phyloP scores from a whole-genome alignment of 2,329 filamentous ascomycete genomes.

The Alternaria infectoria region DNA sequence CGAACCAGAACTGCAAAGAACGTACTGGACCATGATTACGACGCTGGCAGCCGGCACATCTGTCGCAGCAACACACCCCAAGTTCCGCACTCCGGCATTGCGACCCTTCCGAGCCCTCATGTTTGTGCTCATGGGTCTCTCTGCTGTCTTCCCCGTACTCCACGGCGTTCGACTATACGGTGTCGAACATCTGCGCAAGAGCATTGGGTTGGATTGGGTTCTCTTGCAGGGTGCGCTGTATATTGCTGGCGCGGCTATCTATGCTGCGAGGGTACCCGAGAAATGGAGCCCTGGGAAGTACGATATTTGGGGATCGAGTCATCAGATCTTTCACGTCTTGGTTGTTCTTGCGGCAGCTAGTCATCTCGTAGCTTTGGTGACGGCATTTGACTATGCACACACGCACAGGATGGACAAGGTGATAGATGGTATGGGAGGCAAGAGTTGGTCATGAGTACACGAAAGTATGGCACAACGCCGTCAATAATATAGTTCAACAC shows the following conservation, averaged over 20 bases:
- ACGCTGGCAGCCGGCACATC: slow-evolving; percentile 78
- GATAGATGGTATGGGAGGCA: slow-evolving; percentile 1
- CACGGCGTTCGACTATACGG: slow-evolving; percentile 77
- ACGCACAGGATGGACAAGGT: slow-evolving; percentile 41
- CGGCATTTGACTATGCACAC: slow-evolving; percentile 87
- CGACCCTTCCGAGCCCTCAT: slow-evolving; percentile 85
- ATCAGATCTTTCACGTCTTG: slow-evolving; percentile 94
- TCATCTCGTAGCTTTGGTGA: slow-evolving; percentile 80
- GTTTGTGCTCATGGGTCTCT: slow-evolving; percentile 87
- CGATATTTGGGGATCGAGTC: slow-evolving; percentile 91
- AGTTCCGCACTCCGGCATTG: slow-evolving; percentile 83
- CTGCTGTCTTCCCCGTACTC: slow-evolving; percentile 80
- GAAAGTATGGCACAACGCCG: not conserved
- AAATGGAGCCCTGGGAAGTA: slow-evolving; percentile 76
- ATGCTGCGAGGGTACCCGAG: slow-evolving; percentile 88
- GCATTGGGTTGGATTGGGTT: slow-evolving; percentile 83
- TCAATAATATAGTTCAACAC: too few relatives aligned
- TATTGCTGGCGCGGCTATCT: slow-evolving; percentile 82
- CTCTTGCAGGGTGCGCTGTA: slow-evolving; percentile 82
- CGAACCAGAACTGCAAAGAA: slow-evolving; percentile 66
- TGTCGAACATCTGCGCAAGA: slow-evolving; percentile 66
- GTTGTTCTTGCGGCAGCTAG: slow-evolving; percentile 82
- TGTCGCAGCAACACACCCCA: slow-evolving; percentile 77
- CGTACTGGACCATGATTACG: slow-evolving; percentile 82
- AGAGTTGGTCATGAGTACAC: not conserved